Percentiles rank a stretch among this genome's conserved stretches.
These are phyloP conservation scores for Pseudogymnoascus sp. DNA, from an alignment of 2,329 filamentous ascomycete species.

Conservation along the genomic window DNA sequence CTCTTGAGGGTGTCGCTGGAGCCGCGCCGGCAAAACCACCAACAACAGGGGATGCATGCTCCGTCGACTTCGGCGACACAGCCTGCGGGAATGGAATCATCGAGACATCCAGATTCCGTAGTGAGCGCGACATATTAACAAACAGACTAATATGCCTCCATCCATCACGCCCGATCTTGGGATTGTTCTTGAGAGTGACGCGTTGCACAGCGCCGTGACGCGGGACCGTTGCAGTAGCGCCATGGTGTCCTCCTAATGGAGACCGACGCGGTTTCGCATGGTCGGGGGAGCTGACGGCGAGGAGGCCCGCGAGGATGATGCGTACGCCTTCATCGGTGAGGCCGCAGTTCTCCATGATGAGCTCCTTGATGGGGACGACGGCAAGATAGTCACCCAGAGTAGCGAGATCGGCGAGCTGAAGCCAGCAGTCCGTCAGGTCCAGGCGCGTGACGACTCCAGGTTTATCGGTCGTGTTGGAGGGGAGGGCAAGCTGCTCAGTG, in stretches of 20 bases:
- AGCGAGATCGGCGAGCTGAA: constrained; percentile 74
- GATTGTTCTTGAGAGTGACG: constrained; percentile 80
- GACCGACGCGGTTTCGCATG: constrained; percentile 37
- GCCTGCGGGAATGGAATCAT: constrained; percentile 65
- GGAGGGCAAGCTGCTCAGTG: constrained; percentile 72
- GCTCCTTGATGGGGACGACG: constrained; percentile 79
- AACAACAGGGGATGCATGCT: constrained; percentile 13
- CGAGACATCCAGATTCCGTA: constrained; percentile 80
- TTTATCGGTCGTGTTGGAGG: constrained; percentile 52
- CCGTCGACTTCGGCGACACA: constrained; percentile 8
- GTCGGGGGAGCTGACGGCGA: constrained; percentile 67
- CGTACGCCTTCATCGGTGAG: constrained; percentile 80
- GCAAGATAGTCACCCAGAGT: constrained; percentile 92
- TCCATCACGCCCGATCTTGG: constrained; percentile 71
- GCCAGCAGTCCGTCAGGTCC: constrained; percentile 73
- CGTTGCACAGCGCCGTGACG: constrained; percentile 64
- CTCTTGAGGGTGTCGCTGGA: constrained; percentile 13
- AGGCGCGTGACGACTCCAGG: constrained; percentile 74
- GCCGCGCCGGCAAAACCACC: constrained; percentile 19
- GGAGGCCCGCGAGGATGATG: constrained; percentile 74
- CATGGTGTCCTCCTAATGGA: background rate
- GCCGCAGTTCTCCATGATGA: constrained; percentile 80
- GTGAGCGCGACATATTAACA: constrained; percentile 76
- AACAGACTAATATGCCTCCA: constrained; percentile 91
- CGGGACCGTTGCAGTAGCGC: constrained; percentile 12